These are phyloP conservation scores for Scheffersomyces segobiensis DNA, from an alignment of 1,139 yeast genomes.

Conservation along the genomic window DNA sequence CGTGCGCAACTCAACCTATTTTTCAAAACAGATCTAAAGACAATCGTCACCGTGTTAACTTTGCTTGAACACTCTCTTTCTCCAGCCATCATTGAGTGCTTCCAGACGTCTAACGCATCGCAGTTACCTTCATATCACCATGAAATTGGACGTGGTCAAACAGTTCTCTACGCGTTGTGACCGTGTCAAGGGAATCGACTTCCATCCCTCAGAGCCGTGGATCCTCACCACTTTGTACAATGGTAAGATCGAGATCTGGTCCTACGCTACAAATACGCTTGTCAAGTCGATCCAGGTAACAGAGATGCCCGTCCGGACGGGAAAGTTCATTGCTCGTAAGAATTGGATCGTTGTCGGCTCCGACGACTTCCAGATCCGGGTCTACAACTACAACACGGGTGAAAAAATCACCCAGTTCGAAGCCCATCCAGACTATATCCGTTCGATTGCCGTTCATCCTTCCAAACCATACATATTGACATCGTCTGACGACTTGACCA, in stretches of 20 bases:
- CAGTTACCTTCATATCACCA: conserved; percentile 9
- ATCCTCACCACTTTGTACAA: conserved; percentile 82
- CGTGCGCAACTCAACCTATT: background rate
- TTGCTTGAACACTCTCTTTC: conserved; percentile 4
- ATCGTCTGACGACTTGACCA: conserved; percentile 87
- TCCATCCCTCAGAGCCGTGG: conserved; percentile 99
- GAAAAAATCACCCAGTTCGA: conserved; percentile 94
- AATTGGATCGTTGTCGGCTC: conserved; percentile 97
- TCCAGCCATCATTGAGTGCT: background rate
- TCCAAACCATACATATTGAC: conserved; percentile 86
- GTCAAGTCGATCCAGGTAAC: conserved; percentile 73
- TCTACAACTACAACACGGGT: conserved; percentile 91
- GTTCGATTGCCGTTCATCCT: conserved; percentile 93
- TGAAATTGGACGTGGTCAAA: conserved; percentile 61
- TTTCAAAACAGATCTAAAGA: conserved; percentile 5
- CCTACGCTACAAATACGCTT: conserved; percentile 71
- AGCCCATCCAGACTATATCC: conserved; percentile 96
- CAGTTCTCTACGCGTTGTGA: conserved; percentile 86
- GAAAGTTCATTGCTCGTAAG: conserved; percentile 91
- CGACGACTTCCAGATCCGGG: conserved; percentile 92
- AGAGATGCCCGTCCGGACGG: conserved; percentile 93
- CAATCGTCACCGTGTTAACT: conserved; percentile 25
- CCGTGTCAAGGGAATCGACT: conserved; percentile 96
- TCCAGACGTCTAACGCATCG: background rate
- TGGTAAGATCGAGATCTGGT: conserved; percentile 89